Conservation (phyloP, 192 early-diverging fungal genomes). For the Backusella morwellensis region DNA sequence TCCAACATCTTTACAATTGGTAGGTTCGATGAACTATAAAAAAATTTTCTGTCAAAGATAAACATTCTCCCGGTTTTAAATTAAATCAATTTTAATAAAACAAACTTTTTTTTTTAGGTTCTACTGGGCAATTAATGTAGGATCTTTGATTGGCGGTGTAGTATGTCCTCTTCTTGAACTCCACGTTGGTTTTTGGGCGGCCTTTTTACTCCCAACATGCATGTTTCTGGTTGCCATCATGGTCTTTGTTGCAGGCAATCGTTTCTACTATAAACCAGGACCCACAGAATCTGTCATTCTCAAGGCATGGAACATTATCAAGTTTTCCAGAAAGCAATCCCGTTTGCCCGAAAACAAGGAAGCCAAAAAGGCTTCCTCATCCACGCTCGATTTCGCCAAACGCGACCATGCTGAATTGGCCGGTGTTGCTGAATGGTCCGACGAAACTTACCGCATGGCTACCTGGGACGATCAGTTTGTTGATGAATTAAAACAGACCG, state of each 20-base stretch:
- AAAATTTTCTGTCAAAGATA: not conserved
- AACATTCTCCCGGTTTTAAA: not conserved
- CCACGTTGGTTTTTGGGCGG: slow-evolving; percentile 61
- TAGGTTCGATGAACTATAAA: not conserved
- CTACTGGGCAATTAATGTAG: slow-evolving; percentile 68
- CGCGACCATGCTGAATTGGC: slow-evolving; percentile 24
- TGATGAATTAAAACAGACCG: slow-evolving; percentile 52
- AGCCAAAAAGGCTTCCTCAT: slow-evolving; percentile 11
- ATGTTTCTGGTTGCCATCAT: slow-evolving; percentile 51
- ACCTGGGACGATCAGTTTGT: slow-evolving; percentile 59
- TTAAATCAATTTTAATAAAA: not conserved
- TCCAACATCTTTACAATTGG: slow-evolving; percentile 71
- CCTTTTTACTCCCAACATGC: slow-evolving; percentile 55
- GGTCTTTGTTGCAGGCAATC: slow-evolving; percentile 52
- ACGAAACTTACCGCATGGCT: not conserved
- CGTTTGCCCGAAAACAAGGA: slow-evolving; percentile 20
- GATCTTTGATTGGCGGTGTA: slow-evolving; percentile 53
- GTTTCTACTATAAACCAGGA: slow-evolving; percentile 44
- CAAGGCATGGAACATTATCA: slow-evolving; percentile 39
- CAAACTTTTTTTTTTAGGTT: slow-evolving; percentile 32
- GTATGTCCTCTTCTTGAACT: slow-evolving; percentile 39
- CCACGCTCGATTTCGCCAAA: slow-evolving; percentile 56
- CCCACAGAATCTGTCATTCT: slow-evolving; percentile 54
- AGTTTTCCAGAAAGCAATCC: slow-evolving; percentile 15
- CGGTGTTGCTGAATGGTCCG: slow-evolving; percentile 11